These are phyloP conservation scores for Aureobasidium sp. DNA, from an alignment of 2,329 filamentous ascomycete genomes.

Conservation along the genomic window DNA sequence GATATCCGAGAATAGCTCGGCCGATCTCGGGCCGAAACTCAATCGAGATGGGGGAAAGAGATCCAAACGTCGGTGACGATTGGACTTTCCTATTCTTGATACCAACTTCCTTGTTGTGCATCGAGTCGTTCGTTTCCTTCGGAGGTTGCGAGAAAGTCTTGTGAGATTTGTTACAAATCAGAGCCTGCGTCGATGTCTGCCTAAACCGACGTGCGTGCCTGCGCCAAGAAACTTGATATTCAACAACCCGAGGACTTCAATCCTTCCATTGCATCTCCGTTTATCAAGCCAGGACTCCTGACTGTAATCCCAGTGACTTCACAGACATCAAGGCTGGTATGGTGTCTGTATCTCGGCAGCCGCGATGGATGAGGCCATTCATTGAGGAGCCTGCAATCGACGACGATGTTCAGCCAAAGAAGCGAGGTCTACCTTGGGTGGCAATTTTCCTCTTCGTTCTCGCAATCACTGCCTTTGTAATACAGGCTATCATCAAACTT, in stretches of 20 bases:
- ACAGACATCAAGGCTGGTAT: background rate
- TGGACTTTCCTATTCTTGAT: background rate
- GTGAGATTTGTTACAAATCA: background rate
- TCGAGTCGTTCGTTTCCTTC: too few relatives aligned
- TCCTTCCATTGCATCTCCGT: background rate
- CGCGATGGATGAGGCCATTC: constrained; percentile 46
- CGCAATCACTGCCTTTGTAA: constrained; percentile 7
- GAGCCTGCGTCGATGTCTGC: background rate
- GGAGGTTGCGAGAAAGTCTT: background rate
- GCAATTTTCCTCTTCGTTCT: constrained; percentile 26
- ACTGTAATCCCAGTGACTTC: background rate
- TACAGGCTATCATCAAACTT: constrained; percentile 8
- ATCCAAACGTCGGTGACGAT: background rate
- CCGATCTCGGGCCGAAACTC: background rate
- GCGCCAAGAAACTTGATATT: background rate
- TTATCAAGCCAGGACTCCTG: background rate
- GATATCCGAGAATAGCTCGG: background rate
- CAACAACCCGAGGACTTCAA: background rate
- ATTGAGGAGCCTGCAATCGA: constrained; percentile 34
- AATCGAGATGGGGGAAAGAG: background rate
- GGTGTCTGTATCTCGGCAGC: background rate
- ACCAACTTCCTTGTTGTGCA: background rate
- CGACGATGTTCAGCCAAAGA: constrained; percentile 26
- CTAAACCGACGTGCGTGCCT: background rate
- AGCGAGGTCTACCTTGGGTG: constrained; percentile 27